Conservation (phyloP, 805 yeast genomes). For the Suhomyces sp. region DNA sequence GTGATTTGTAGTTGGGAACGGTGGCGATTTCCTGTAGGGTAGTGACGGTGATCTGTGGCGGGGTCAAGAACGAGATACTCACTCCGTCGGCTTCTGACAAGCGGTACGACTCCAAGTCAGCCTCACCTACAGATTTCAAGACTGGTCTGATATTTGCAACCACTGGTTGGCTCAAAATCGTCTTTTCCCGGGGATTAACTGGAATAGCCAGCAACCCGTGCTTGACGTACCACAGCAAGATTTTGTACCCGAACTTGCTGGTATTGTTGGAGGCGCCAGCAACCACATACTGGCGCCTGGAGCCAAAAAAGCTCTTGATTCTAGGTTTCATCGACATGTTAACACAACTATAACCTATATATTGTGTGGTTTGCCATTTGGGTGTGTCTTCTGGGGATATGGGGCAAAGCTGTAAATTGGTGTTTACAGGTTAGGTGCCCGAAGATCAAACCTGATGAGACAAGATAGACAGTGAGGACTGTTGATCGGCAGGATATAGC, state of each 20-base stretch:
- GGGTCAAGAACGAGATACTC: slow-evolving; percentile 70
- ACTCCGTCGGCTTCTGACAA: slow-evolving; percentile 39
- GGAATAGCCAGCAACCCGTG: slow-evolving; percentile 61
- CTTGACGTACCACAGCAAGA: slow-evolving; percentile 61
- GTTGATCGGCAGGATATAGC: no score
- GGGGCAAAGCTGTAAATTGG: background rate
- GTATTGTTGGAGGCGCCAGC: slow-evolving; percentile 70
- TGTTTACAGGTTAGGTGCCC: background rate
- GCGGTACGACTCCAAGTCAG: slow-evolving; percentile 22
- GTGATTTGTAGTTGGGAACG: slow-evolving; percentile 35
- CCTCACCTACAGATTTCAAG: slow-evolving; percentile 16
- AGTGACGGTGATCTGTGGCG: slow-evolving; percentile 54
- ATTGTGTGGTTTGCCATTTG: no score
- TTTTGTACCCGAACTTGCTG: slow-evolving; percentile 65
- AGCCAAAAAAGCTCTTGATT: slow-evolving; percentile 48
- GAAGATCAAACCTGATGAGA: background rate
- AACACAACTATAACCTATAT: background rate
- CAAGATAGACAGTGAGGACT: background rate
- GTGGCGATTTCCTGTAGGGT: slow-evolving; percentile 37
- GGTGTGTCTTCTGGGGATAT: background rate
- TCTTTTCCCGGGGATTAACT: slow-evolving; percentile 54
- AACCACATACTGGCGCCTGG: slow-evolving; percentile 55
- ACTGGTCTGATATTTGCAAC: slow-evolving; percentile 29
- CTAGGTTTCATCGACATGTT: slow-evolving; percentile 36
- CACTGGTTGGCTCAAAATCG: slow-evolving; percentile 46